Base-by-base conservation (phyloP, 2,329 filamentous ascomycete species). In the Fusarium praegraminearum region DNA sequence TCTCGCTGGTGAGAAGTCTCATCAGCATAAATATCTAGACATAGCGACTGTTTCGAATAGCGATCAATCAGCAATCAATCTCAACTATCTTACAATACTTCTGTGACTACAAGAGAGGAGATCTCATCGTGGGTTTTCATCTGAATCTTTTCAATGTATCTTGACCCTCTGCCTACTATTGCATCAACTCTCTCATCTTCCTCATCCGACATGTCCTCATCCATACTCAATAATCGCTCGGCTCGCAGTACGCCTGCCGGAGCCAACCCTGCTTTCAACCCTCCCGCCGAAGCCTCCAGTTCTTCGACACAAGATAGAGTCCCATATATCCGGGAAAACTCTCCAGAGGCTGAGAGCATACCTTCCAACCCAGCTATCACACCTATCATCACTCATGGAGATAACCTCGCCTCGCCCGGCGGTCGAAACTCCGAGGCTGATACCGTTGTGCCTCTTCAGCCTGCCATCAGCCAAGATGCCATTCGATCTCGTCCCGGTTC, bases 201-300 rank as follows among this genome's bases (percentile, higher is more conserved):
- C 50, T 35, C 57, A 24, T 54, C 65, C 49, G 62, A 59, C 47
- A 75, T 75, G 71, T 66, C 71, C n/a, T 63, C 73, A 26, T 55
- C 71, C 9, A 60, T 57, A 24, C 62, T 50, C 32, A 62, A 26
- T 41, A 62, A 22, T 38, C 73, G 73, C 41, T 75, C 71, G 46
- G 60, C 73, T 59, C 73, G 68, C 57, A 75, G 73, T 38, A 75
- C 73, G 30, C 71, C 73, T 33, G 71, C 70, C 45, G 51, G 47
- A 22, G 71, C 66, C 38, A 45, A 55, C 13, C 60, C 65, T 3
- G 60, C 65, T 30, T 75, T 69, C 11, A 67, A 24, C 36, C 69
- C 73, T 30, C 73, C 73, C 32, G 62, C 59, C 24, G 71, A 75
- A 22, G 50, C 50, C 16, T 52, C 32, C 47, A 26, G 62, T 55